Evolutionary conservation across 106 monocot genomes (phyloP).

Genomic region (Dendrobium huoshanense): DNA sequence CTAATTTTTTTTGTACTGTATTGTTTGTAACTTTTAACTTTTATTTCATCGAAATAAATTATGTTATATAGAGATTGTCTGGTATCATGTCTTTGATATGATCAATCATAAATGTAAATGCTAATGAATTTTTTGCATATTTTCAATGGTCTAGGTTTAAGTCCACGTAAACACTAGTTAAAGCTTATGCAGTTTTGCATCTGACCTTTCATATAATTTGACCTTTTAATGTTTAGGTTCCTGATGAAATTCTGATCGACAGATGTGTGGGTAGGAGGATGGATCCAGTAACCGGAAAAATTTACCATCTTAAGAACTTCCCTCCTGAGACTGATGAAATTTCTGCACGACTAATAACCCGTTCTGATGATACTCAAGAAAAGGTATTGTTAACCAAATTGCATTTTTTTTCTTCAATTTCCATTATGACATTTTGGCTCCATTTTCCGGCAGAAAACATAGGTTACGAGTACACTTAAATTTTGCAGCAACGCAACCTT

Average conservation of each 20-base stretch:
- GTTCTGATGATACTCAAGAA: conserved; percentile 76
- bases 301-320: conserved; percentile 78
- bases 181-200: conserved; percentile 2
- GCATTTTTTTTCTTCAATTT: not conserved
- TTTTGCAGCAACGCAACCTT: too few relatives aligned
- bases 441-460: too few relatives aligned
- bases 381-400: conserved; percentile 42
- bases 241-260: conserved; percentile 87
- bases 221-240: conserved; percentile 63
- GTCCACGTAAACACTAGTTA: not conserved
- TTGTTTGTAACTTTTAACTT: too few relatives aligned
- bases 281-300: conserved; percentile 87
- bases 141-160: not conserved
- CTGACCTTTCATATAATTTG: conserved; percentile 16
- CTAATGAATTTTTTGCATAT: not conserved
- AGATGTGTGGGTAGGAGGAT: conserved; percentile 96
- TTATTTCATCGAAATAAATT: not conserved
- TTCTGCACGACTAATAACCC: conserved; percentile 57
- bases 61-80: not conserved
- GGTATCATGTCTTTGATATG: not conserved
- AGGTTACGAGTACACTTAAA: too few relatives aligned
- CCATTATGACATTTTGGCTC: not conserved
- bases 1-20: too few relatives aligned
- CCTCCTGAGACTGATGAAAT: conserved; percentile 91
- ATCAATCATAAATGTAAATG: not conserved